phyloP scores from a whole-genome alignment of 176 grass and related monocot genomes.

The Phyllostachys edulis region DNA sequence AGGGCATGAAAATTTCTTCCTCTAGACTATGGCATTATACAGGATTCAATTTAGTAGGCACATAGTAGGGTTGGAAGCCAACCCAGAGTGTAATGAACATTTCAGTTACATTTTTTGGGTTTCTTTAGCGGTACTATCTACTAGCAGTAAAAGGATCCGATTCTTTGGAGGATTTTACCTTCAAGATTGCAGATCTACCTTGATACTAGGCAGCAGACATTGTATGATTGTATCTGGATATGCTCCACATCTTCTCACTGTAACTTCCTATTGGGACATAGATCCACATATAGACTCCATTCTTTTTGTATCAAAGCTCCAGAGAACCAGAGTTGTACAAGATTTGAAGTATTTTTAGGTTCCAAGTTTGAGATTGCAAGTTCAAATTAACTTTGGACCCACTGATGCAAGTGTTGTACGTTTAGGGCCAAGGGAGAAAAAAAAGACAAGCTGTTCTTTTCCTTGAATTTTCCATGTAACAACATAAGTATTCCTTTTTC shows the following conservation, averaged over 20 bases:
- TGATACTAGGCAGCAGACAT: conserved; percentile 51
- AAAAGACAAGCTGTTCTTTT: background rate
- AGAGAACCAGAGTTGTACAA: conserved; percentile 19
- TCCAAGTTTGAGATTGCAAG: background rate
- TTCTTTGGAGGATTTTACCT: conserved; percentile 40
- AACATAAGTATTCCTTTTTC: background rate
- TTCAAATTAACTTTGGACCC: conserved; percentile 6
- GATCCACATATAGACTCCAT: conserved; percentile 49
- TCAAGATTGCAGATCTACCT: conserved; percentile 33
- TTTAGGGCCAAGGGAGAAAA: background rate
- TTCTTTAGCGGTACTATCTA: conserved; percentile 26
- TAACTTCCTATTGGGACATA: conserved; percentile 37
- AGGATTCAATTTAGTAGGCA: conserved; percentile 50
- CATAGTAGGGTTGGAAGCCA: conserved; percentile 59
- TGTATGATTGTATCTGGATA: conserved; percentile 45
- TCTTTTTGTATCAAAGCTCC: conserved; percentile 48
- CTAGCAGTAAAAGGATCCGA: conserved; percentile 44
- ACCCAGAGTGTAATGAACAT: conserved; percentile 50
- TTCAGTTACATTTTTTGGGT: conserved; percentile 53
- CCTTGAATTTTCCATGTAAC: background rate
- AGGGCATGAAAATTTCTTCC: conserved; percentile 45
- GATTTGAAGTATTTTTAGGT: conserved; percentile 25
- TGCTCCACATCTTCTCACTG: conserved; percentile 46
- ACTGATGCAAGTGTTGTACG: conserved; percentile 17
- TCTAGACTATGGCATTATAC: conserved; percentile 31